phyloP scores from a whole-genome alignment of 371 early-diverging fungal genomes.

The Mortierella sp. region DNA sequence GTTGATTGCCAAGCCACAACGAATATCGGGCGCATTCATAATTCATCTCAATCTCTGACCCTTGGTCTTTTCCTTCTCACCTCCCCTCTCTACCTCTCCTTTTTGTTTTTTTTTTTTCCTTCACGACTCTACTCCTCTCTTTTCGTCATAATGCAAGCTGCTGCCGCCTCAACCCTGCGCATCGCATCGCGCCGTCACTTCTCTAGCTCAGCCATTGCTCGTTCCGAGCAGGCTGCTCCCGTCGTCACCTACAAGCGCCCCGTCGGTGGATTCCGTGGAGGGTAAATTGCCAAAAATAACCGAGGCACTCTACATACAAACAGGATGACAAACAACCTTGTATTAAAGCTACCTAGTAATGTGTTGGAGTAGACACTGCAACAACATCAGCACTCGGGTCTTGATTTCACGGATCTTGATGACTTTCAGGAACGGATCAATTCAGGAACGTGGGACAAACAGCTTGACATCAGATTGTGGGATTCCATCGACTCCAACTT shows the following conservation, averaged over 20 bases:
- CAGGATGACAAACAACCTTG: not conserved
- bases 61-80: not conserved
- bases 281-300: slow-evolving; percentile 27
- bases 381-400: not conserved
- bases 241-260: slow-evolving; percentile 57
- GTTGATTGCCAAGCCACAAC: slow-evolving; percentile 3
- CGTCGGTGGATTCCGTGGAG: slow-evolving; percentile 58
- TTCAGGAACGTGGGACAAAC: not conserved
- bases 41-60: not conserved
- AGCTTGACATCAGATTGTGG: not conserved
- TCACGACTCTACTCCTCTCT: slow-evolving; percentile 1
- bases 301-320: not conserved
- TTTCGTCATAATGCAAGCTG: slow-evolving; percentile 43
- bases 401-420: not conserved
- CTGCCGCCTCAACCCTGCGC: slow-evolving; percentile 41
- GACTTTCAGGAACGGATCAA: not conserved
- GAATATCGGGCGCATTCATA: not conserved
- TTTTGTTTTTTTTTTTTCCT: not conserved
- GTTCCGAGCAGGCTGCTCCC: slow-evolving; percentile 38
- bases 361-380: too few species aligned
- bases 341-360: too few species aligned
- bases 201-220: slow-evolving; percentile 48
- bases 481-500: not conserved
- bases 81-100: not conserved
- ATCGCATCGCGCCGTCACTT: slow-evolving; percentile 52